phyloP scores from a whole-genome alignment of 2,329 filamentous ascomycete genomes.

The Trichophyton schoenleinii region DNA sequence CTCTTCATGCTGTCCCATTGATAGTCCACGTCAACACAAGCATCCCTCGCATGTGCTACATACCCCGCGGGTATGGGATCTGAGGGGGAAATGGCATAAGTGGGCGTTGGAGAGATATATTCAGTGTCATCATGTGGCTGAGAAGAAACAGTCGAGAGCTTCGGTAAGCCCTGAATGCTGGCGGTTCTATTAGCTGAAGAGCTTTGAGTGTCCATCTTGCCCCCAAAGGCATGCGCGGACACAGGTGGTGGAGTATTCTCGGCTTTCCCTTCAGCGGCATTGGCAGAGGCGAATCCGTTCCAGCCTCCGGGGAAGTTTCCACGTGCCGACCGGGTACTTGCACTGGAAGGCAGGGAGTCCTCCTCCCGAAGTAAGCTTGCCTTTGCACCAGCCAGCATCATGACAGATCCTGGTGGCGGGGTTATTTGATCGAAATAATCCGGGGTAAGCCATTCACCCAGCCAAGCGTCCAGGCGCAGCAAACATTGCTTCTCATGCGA shows the following conservation, averaged over 20 bases:
- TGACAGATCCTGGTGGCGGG: conserved; percentile 68
- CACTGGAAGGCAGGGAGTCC: conserved; percentile 43
- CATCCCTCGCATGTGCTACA: conserved; percentile 77
- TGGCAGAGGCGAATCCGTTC: conserved; percentile 29
- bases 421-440: conserved; percentile 90
- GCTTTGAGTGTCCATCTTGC: background rate
- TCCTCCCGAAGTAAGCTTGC: conserved; percentile 69
- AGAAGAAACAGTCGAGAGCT: conserved; percentile 23
- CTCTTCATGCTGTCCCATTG: conserved; percentile 87
- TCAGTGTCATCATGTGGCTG: conserved; percentile 23
- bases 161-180: conserved; percentile 15
- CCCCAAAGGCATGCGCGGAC: background rate
- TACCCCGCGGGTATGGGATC: conserved; percentile 79
- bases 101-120: conserved; percentile 66
- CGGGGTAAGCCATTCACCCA: conserved; percentile 90
- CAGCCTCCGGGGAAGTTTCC: conserved; percentile 46
- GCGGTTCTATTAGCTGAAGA: background rate
- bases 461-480: conserved; percentile 76
- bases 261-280: conserved; percentile 14
- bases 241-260: conserved; percentile 7
- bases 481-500: conserved; percentile 11
- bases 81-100: conserved; percentile 68
- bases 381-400: conserved; percentile 84
- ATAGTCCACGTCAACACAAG: conserved; percentile 76
- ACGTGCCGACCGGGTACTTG: conserved; percentile 26